Conservation (phyloP, 768 basidiomycete species). For the Leccinum pellstonianum region DNA sequence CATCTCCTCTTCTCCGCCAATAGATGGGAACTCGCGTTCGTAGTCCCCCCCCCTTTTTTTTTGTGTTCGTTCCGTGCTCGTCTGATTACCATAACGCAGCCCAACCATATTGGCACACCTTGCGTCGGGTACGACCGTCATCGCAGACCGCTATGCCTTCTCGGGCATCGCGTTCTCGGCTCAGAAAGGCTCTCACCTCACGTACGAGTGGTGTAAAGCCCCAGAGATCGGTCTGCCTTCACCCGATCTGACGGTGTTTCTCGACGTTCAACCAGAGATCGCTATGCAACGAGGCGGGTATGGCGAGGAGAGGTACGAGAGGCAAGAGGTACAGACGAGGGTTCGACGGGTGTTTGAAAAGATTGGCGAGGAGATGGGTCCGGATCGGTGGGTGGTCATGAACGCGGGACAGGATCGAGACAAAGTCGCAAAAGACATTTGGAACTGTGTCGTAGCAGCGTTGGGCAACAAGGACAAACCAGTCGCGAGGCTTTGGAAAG, state of each 20-base stretch:
- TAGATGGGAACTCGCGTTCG: conserved; percentile 91
- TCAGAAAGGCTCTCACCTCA: conserved; percentile 40
- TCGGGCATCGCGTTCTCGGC: conserved; percentile 91
- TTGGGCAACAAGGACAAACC: conserved; percentile 37
- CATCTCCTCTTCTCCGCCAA: conserved; percentile 97
- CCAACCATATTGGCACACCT: conserved; percentile 61
- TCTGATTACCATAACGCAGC: conserved; percentile 32
- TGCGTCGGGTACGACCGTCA: conserved; percentile 61
- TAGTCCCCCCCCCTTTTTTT: neutral
- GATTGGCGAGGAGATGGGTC: conserved; percentile 52
- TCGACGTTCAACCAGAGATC: conserved; percentile 72
- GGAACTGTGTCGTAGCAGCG: conserved; percentile 49
- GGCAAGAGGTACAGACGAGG: conserved; percentile 65
- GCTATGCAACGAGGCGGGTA: conserved; percentile 75
- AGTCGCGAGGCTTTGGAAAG: conserved; percentile 52
- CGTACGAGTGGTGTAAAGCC: conserved; percentile 79
- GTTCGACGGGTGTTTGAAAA: conserved; percentile 60
- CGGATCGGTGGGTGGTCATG: conserved; percentile 51
- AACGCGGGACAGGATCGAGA: conserved; percentile 56
- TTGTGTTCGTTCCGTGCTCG: neutral
- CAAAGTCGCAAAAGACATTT: conserved; percentile 54
- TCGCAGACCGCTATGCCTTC: conserved; percentile 95
- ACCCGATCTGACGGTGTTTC: conserved; percentile 86
- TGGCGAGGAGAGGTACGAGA: conserved; percentile 87
- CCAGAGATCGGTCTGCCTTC: conserved; percentile 88